phyloP scores from a whole-genome alignment of 176 grass and related monocot species.

The Avena eriantha region DNA sequence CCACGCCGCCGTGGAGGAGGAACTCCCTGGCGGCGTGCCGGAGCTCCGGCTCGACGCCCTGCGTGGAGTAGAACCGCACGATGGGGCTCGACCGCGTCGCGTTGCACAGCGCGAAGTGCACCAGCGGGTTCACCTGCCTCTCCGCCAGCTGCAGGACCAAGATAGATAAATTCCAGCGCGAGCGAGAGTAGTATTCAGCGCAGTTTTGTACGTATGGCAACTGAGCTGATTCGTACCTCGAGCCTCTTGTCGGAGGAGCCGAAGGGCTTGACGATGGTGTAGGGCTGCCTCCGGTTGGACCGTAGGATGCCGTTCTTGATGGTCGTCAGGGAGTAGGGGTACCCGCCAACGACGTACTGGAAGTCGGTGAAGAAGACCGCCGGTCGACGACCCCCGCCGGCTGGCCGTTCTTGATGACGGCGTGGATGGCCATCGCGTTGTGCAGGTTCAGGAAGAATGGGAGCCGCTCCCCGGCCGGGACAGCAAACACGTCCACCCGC shows the following conservation, averaged over 20 bases:
- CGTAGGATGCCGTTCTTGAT: constrained; percentile 94
- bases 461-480: constrained; percentile 64
- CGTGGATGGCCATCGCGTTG: constrained; percentile 96
- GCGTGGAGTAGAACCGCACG: constrained; percentile 80
- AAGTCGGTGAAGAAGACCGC: constrained; percentile 73
- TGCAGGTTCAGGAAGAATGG: constrained; percentile 94
- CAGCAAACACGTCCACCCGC: constrained; percentile 60
- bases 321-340: constrained; percentile 78
- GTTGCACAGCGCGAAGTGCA: constrained; percentile 92
- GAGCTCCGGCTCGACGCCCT: constrained; percentile 82
- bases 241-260: constrained; percentile 73
- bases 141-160: constrained; percentile 56
- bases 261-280: constrained; percentile 78
- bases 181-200: not conserved
- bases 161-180: not conserved
- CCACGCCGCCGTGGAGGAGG: constrained; percentile 69
- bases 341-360: constrained; percentile 85
- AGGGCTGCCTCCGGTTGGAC: constrained; percentile 84
- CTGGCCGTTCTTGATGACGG: constrained; percentile 68
- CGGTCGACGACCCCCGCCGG: constrained; percentile 59
- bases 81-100: constrained; percentile 83
- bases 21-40: constrained; percentile 84
- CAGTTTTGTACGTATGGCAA: not conserved
- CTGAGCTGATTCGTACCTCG: constrained; percentile 48
- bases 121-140: constrained; percentile 71